Conservation (phyloP, 257 asterid species). For the Gentiana macrophylla region DNA sequence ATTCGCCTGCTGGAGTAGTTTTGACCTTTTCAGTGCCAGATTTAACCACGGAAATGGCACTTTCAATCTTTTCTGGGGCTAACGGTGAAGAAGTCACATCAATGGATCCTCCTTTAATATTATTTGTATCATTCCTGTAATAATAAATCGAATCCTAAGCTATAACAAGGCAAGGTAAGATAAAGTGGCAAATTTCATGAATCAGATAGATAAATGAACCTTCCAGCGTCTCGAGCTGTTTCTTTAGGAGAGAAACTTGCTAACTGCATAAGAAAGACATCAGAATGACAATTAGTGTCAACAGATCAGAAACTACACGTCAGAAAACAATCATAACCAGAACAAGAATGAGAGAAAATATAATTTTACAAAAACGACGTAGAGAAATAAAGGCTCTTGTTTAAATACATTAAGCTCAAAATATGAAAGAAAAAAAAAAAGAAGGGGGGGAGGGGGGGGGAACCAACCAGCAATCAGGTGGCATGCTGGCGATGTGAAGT, state of each 20-base stretch:
- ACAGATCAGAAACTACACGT: neutral
- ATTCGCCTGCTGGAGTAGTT: constrained; percentile 98
- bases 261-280: constrained; percentile 37
- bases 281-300: constrained; percentile 4
- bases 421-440: no score
- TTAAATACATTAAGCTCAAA: no score
- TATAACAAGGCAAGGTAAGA: neutral
- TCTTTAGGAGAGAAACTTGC: constrained; percentile 57
- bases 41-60: constrained; percentile 70
- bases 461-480: no score
- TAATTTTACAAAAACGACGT: no score
- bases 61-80: constrained; percentile 49
- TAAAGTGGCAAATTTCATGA: constrained; percentile 1
- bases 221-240: constrained; percentile 52
- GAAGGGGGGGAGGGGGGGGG: no score
- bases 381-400: no score
- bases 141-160: neutral
- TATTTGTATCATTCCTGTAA: constrained; percentile 42
- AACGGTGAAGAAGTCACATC: constrained; percentile 42
- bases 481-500: no score
- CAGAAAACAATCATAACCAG: no score
- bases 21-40: constrained; percentile 60
- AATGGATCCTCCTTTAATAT: constrained; percentile 42
- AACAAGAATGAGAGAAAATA: no score
- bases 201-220: constrained; percentile 35